Conservation (phyloP, 176 grass and related monocot species). For the Lolium rigidum region DNA sequence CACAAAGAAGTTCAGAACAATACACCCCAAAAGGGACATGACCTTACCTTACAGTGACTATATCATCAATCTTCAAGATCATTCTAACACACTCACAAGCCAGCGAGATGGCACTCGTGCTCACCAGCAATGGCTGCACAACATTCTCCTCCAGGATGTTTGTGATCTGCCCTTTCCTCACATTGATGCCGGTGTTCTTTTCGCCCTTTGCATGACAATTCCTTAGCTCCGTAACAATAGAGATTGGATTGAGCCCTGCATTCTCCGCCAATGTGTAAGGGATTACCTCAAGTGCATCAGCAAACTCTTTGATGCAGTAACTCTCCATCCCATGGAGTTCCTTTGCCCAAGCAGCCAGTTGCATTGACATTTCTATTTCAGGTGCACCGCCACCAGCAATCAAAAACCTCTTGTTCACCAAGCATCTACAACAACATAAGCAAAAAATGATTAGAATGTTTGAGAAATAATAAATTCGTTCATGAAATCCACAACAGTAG, state of each 20-base stretch:
- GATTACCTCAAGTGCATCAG: slow-evolving; percentile 80
- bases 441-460: no score
- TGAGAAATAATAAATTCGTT: no score
- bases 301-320: slow-evolving; percentile 92
- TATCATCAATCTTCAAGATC: no score
- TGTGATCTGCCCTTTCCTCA: slow-evolving; percentile 85
- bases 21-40: not conserved
- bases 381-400: slow-evolving; percentile 90
- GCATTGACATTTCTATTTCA: slow-evolving; percentile 88
- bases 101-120: slow-evolving; percentile 73
- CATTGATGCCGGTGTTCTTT: slow-evolving; percentile 78
- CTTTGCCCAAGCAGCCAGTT: slow-evolving; percentile 76
- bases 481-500: no score
- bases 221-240: slow-evolving; percentile 79
- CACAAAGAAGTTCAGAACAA: not conserved
- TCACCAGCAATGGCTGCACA: slow-evolving; percentile 81
- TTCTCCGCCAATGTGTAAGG: slow-evolving; percentile 90
- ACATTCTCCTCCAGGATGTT: slow-evolving; percentile 93
- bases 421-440: no score
- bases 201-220: slow-evolving; percentile 80
- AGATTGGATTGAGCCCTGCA: slow-evolving; percentile 75
- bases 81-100: no score
- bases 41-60: no score
- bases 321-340: slow-evolving; percentile 86
- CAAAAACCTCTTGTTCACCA: slow-evolving; percentile 77